phyloP scores from a whole-genome alignment of 78 protist genomes.

The Anaeramoeba ignava region DNA sequence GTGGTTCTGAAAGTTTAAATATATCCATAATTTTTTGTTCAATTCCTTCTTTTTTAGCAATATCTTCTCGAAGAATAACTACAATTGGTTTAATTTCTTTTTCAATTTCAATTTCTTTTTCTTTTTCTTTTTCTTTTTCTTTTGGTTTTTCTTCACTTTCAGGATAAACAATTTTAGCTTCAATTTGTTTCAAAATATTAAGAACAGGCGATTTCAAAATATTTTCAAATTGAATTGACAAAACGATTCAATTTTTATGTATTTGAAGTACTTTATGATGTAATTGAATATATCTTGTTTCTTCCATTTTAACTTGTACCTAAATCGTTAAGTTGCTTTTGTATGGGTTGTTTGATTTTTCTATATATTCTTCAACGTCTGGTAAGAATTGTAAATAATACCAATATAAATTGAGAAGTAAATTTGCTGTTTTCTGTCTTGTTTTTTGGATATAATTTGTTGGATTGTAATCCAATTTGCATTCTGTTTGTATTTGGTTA shows the following conservation, averaged over 20 bases:
- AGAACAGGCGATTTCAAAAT: neutral
- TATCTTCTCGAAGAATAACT: neutral
- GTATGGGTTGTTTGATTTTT: neutral
- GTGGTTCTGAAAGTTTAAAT: too few relatives aligned
- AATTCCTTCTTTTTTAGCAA: neutral
- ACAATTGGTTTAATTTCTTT: neutral
- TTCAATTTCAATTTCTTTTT: neutral
- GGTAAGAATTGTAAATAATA: neutral
- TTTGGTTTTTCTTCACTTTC: neutral
- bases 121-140: neutral
- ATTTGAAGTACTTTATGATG: neutral
- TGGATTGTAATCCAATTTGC: too few relatives aligned
- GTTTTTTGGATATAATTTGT: neutral
- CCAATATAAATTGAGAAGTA: neutral
- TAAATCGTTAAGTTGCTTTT: neutral
- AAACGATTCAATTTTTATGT: neutral
- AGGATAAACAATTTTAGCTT: neutral
- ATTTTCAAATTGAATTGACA: neutral
- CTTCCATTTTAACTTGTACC: neutral
- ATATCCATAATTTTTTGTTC: neutral
- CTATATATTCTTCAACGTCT: neutral
- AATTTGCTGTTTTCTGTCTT: neutral
- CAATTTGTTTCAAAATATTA: neutral
- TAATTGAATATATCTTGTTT: neutral
- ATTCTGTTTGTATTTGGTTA: too few relatives aligned